Conservation (phyloP, 2,329 filamentous ascomycete genomes). For the Pyrenochaeta sp. region DNA sequence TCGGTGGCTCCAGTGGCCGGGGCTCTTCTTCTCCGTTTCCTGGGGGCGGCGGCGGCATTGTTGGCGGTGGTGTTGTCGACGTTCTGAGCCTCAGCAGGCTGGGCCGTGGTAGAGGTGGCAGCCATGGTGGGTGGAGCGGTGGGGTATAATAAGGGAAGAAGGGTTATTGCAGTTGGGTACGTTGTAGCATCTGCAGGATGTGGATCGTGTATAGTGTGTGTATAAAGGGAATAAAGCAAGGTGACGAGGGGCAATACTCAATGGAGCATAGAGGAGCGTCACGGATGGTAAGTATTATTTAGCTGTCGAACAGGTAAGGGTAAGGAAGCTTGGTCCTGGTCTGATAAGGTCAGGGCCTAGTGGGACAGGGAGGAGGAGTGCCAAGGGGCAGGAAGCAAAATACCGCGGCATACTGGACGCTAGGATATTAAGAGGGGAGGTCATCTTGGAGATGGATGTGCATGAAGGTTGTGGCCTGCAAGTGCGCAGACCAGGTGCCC, state of each 20-base stretch:
- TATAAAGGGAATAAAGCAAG: constrained; percentile 44
- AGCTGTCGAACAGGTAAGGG: constrained; percentile 35
- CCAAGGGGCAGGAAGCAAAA: constrained; percentile 44
- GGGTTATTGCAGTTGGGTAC: constrained; percentile 33
- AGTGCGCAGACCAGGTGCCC: constrained; percentile 41
- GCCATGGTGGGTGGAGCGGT: constrained; percentile 38
- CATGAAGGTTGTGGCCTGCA: constrained; percentile 39
- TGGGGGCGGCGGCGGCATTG: constrained; percentile 46
- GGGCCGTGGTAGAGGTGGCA: constrained; percentile 42
- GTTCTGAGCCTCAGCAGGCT: constrained; percentile 44
- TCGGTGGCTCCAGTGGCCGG: constrained; percentile 88
- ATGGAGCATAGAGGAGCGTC: constrained; percentile 47
- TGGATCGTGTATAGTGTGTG: constrained; percentile 40
- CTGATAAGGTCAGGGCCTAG: constrained; percentile 48
- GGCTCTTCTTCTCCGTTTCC: constrained; percentile 83
- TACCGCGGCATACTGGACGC: constrained; percentile 41
- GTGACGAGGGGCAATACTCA: constrained; percentile 45
- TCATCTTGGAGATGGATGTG: constrained; percentile 41
- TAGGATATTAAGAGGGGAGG: constrained; percentile 42
- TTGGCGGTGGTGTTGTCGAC: constrained; percentile 36
- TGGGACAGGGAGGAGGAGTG: constrained; percentile 31
- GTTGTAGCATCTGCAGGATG: constrained; percentile 42
- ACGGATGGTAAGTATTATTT: constrained; percentile 51
- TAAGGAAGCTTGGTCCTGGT: constrained; percentile 44
- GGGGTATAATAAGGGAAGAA: constrained; percentile 21